Conservation (phyloP, 495 filamentous ascomycete species). For the Neurospora sp. region DNA sequence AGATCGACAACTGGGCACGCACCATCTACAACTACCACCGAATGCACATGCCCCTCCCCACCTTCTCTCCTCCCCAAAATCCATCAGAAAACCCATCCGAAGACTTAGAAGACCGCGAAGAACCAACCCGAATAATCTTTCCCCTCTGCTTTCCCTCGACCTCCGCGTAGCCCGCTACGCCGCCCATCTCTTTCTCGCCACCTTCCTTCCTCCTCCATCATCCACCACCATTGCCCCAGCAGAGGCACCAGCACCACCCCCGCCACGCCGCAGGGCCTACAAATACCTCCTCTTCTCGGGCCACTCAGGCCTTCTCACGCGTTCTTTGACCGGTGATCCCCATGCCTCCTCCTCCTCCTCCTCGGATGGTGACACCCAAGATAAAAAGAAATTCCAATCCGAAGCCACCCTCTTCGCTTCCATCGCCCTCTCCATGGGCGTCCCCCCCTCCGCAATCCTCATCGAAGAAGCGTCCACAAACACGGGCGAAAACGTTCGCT, state of each 20-base stretch:
- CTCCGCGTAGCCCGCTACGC: constrained; percentile 25
- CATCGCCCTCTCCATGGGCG: background rate
- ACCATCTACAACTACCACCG: constrained; percentile 31
- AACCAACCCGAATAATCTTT: constrained; percentile 18
- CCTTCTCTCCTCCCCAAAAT: constrained; percentile 11
- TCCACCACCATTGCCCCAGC: constrained; percentile 11
- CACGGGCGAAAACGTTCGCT: constrained; percentile 32
- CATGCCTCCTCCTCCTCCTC: background rate
- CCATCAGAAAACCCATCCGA: background rate
- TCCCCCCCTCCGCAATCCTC: background rate
- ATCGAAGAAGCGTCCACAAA: constrained; percentile 25
- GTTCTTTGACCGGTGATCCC: constrained; percentile 11
- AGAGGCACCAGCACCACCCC: background rate
- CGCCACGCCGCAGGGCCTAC: background rate
- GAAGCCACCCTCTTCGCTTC: constrained; percentile 29
- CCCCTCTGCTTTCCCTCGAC: constrained; percentile 30
- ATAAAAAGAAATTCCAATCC: background rate
- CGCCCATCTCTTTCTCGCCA: constrained; percentile 23
- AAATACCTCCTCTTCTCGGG: constrained; percentile 26
- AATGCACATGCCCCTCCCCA: constrained; percentile 15
- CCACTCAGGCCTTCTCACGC: constrained; percentile 22
- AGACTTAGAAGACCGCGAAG: background rate
- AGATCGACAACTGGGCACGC: background rate
- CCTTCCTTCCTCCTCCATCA: constrained; percentile 21
- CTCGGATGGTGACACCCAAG: background rate